Conservation (phyloP, 2,329 filamentous ascomycete species). For the Cladophialophora psammophila region DNA sequence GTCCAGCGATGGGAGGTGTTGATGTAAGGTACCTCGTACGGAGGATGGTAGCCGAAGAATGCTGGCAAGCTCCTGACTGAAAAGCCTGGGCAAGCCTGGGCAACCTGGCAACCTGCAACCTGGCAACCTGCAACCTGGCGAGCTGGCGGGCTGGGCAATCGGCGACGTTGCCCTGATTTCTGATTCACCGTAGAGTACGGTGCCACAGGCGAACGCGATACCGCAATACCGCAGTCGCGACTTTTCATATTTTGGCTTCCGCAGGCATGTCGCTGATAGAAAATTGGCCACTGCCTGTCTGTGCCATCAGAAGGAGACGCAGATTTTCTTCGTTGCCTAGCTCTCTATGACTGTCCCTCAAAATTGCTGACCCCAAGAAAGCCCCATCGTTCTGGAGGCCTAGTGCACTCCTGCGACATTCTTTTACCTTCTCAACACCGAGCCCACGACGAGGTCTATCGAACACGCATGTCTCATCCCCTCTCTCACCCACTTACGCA, state of each 20-base stretch:
- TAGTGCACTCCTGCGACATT: constrained; percentile 52
- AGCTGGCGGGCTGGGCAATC: too few relatives aligned
- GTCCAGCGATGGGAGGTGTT: too few relatives aligned
- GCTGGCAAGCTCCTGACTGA: too few relatives aligned
- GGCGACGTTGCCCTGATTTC: too few relatives aligned
- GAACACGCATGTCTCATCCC: constrained; percentile 47
- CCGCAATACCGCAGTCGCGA: not conserved
- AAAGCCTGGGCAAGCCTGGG: too few relatives aligned
- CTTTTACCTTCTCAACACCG: constrained; percentile 48
- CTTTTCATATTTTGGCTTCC: constrained; percentile 4
- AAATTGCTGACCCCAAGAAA: constrained; percentile 55
- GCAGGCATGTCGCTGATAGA: not conserved
- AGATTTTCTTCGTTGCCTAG: not conserved
- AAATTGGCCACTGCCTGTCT: not conserved
- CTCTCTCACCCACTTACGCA: constrained; percentile 39
- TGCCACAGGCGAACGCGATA: not conserved
- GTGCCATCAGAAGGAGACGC: not conserved
- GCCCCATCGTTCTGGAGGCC: constrained; percentile 53
- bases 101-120: too few relatives aligned
- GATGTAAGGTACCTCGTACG: too few relatives aligned
- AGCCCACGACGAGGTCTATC: constrained; percentile 46
- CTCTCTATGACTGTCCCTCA: constrained; percentile 38
- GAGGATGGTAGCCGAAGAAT: too few relatives aligned
- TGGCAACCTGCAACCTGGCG: too few relatives aligned
- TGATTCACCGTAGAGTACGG: not conserved